Percentiles rank a stretch among this genome's conserved stretches.
Evolutionary conservation across 495 filamentous ascomycete genomes (phyloP).

Genomic region (Cetradonia linearis): DNA sequence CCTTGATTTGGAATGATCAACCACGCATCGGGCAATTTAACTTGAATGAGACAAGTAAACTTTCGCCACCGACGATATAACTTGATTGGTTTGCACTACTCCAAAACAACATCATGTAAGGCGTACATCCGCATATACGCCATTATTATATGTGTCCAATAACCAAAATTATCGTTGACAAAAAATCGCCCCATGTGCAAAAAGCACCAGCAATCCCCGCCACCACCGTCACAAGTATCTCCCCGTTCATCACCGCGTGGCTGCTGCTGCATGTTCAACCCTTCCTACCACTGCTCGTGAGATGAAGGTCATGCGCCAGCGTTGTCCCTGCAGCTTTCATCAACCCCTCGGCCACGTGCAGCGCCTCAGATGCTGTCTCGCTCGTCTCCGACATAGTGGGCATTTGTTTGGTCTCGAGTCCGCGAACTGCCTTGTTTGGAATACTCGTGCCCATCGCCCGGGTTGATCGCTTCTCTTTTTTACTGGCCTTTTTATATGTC

Average conservation of each 20-base stretch:
- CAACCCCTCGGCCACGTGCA: constrained; percentile 16
- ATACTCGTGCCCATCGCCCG: constrained; percentile 13
- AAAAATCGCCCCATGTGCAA: not conserved
- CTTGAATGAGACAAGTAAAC: not conserved
- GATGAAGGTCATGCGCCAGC: constrained; percentile 13
- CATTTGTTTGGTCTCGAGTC: constrained; percentile 15
- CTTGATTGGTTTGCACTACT: not conserved
- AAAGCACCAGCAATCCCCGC: not conserved
- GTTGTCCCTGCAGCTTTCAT: constrained; percentile 20
- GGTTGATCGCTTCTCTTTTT: constrained; percentile 12
- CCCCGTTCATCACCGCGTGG: not conserved
- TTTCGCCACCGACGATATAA: not conserved
- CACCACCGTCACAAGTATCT: not conserved
- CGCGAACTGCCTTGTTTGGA: constrained; percentile 8
- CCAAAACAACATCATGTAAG: not conserved
- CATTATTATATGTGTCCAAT: not conserved
- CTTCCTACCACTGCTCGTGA: constrained; percentile 8
- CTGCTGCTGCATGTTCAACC: not conserved
- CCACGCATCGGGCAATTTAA: not conserved
- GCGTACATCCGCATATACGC: not conserved
- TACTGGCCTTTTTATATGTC: constrained; percentile 26
- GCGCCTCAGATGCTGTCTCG: constrained; percentile 13
- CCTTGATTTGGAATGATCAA: not conserved
- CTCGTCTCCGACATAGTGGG: constrained; percentile 16
- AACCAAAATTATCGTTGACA: not conserved